Conservation (phyloP, 2,329 filamentous ascomycete species). For the Fusarium napiforme region DNA sequence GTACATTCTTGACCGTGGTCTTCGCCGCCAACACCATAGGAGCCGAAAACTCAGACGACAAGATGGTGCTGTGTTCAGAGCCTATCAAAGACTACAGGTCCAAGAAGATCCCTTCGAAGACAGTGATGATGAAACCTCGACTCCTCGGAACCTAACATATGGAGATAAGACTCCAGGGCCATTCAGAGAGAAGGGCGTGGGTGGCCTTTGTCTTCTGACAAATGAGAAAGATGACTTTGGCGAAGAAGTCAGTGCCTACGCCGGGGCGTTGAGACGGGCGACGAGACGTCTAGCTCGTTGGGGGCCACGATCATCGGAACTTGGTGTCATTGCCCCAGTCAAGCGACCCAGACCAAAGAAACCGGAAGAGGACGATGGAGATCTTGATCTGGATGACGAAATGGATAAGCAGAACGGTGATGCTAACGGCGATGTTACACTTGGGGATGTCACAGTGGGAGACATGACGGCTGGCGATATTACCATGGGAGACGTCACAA, state of each 20-base stretch:
- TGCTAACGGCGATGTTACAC: constrained; percentile 54
- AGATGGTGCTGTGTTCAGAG: constrained; percentile 74
- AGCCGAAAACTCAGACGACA: constrained; percentile 70
- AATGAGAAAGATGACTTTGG: constrained; percentile 78
- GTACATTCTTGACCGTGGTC: constrained; percentile 80
- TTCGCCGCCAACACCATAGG: constrained; percentile 73
- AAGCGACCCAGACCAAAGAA: constrained; percentile 55
- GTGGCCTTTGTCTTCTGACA: constrained; percentile 71
- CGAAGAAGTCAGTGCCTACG: constrained; percentile 75
- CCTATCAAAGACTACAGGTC: constrained; percentile 70
- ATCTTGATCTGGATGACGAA: constrained; percentile 45
- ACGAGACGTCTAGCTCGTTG: constrained; percentile 76
- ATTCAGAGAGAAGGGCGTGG: constrained; percentile 68
- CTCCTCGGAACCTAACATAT: constrained; percentile 47
- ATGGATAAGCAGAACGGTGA: constrained; percentile 39
- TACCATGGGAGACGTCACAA: constrained; percentile 53
- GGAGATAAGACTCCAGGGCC: constrained; percentile 47
- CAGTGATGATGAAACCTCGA: constrained; percentile 68
- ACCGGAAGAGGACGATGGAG: constrained; percentile 36
- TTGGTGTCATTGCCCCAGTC: constrained; percentile 59
- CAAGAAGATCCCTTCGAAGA: constrained; percentile 68
- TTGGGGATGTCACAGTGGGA: constrained; percentile 50
- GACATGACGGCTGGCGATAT: constrained; percentile 48
- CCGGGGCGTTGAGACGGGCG: constrained; percentile 72
- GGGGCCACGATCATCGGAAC: constrained; percentile 59